Conservation (phyloP, 768 basidiomycete genomes). For the Royoungia palumana region DNA sequence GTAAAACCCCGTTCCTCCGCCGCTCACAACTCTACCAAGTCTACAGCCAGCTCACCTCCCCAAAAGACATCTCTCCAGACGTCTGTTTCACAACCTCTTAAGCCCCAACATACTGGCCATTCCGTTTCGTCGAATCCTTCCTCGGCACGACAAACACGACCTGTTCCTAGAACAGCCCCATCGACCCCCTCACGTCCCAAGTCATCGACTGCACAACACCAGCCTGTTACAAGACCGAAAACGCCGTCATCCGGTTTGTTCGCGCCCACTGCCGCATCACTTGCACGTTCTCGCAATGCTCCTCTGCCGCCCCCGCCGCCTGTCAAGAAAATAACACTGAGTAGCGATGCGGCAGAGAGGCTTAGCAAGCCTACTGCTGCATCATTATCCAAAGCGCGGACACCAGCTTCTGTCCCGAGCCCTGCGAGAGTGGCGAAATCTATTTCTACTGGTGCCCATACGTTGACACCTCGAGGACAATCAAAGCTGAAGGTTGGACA, state of each 20-base stretch:
- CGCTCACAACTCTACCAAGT: conserved; percentile 14
- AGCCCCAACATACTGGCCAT: conserved; percentile 41
- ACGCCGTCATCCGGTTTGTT: conserved; percentile 67
- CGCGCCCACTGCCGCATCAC: conserved; percentile 80
- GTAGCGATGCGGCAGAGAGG: conserved; percentile 56
- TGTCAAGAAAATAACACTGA: conserved; percentile 52
- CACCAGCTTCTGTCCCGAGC: conserved; percentile 19
- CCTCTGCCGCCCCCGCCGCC: conserved; percentile 45
- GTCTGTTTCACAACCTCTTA: conserved; percentile 37
- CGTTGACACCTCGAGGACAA: conserved; percentile 26
- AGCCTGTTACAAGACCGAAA: conserved; percentile 42
- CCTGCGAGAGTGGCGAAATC: conserved; percentile 30
- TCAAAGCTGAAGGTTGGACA: conserved; percentile 28
- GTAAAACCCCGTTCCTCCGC: conserved; percentile 29
- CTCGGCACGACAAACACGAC: conserved; percentile 24
- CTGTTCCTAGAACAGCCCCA: conserved; percentile 29
- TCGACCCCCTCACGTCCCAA: conserved; percentile 36
- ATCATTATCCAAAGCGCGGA: conserved; percentile 60
- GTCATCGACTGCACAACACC: conserved; percentile 28
- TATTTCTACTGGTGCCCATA: conserved; percentile 27
- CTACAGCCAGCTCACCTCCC: conserved; percentile 24
- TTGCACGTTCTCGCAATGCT: conserved; percentile 63
- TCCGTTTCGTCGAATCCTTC: conserved; percentile 35
- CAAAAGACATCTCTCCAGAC: conserved; percentile 32
- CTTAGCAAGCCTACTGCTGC: conserved; percentile 83